These are phyloP conservation scores for Perilla frutescens DNA, from an alignment of 257 asterid species.

Conservation along the genomic window DNA sequence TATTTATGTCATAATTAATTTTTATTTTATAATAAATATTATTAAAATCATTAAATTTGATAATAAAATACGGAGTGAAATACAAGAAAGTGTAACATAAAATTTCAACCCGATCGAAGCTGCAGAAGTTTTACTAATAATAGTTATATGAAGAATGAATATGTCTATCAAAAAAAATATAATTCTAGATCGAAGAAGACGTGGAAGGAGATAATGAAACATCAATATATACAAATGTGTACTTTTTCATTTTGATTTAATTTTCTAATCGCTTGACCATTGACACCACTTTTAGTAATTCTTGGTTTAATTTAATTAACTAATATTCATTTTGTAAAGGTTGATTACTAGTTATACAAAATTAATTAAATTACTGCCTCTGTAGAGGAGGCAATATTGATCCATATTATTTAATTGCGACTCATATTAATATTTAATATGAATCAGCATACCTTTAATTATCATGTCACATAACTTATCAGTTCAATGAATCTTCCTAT, in stretches of 20 bases:
- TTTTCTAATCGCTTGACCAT: slow-evolving; percentile 21
- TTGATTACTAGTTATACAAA: not conserved
- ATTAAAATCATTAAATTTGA: no score
- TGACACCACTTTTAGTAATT: slow-evolving; percentile 19
- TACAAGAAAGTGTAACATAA: no score
- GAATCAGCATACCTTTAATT: not conserved
- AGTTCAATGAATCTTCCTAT: not conserved
- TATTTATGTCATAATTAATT: no score
- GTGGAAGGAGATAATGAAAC: slow-evolving; percentile 18
- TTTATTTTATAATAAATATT: no score
- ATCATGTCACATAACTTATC: not conserved
- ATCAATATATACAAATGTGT: slow-evolving; percentile 6
- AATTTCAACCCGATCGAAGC: no score
- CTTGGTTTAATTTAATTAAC: not conserved
- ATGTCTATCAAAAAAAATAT: no score
- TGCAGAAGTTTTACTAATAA: no score
- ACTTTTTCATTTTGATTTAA: slow-evolving; percentile 11
- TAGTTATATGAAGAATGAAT: no score
- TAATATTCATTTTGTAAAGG: slow-evolving; percentile 14
- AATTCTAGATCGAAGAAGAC: slow-evolving; percentile 30
- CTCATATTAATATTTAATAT: not conserved
- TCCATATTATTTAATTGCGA: not conserved
- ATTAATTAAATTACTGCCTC: slow-evolving; percentile 20
- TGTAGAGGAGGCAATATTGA: slow-evolving; percentile 27
- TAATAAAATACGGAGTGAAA: no score